Base-by-base conservation (phyloP, 768 basidiomycete species). In the Clathrus columnatus region DNA sequence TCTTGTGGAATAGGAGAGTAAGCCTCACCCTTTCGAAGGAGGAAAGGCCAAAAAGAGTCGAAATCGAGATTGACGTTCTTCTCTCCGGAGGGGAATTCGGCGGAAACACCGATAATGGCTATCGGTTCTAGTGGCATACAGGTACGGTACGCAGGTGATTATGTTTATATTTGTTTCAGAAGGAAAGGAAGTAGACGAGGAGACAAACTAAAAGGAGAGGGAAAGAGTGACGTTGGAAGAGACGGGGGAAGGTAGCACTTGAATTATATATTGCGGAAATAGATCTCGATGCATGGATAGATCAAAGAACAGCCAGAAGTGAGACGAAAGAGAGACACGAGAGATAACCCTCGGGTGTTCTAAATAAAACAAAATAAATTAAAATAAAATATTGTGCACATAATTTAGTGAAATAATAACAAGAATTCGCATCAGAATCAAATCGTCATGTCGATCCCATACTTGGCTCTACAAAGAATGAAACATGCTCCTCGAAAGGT, bases 61-160 rank as follows among this genome's bases (percentile, higher is more conserved):
- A 70, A 64, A 61, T 68, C 66, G n/a, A 73, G 61, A 58, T 73
- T 72, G 2, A 51, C 51, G 16, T 61, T 60, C 30, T 62, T 53
- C 4, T 51, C 52, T n/a, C 72, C 73, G 48, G 65, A 65, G 1
- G 73, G 73, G 14, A 74, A 63, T 56, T 72, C 67, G 20, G 67
- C 66, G 23, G 73, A 67, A 26, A 74, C 63, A 30, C 73, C 73
- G 46, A 47, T 36, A 36, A 36, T 36, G 11, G 36, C 36, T 36
- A 36, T 36, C 36, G 36, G 36, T 36, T 36, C 36, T 11, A n/a
- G 36, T 14, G 36, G 36, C 36, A 36, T 36, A 36, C 36, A 36
- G 36, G 36, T 4, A 36, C 36, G n/a, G n/a, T 14, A 4, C 2
- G 14, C 36, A 14, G 36, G 36, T 11, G 36, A n/a, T 3, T 36